A percentile compares a stretch with the other conserved stretches of the same genome.
These are phyloP conservation scores for Ogataea sp. DNA, from an alignment of 805 yeast species.

Conservation along the genomic window DNA sequence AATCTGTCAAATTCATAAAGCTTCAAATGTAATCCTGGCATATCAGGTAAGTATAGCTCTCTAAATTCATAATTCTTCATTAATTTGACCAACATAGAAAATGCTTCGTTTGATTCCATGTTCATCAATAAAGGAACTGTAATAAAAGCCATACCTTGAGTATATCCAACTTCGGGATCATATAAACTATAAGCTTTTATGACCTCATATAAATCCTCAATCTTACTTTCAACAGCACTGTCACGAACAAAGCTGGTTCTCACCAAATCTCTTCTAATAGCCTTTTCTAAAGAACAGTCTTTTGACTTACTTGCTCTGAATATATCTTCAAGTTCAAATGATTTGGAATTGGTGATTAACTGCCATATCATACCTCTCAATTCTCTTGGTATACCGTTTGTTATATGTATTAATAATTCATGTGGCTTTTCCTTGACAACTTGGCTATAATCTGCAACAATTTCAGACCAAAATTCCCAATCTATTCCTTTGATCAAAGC, in stretches of 20 bases:
- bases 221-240: conserved; percentile 44
- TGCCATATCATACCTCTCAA: conserved; percentile 93
- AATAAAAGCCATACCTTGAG: conserved; percentile 96
- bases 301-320: conserved; percentile 40
- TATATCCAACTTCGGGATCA: conserved; percentile 93
- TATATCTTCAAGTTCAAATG: conserved; percentile 50
- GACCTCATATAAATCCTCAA: conserved; percentile 60
- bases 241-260: conserved; percentile 76
- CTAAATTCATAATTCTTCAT: conserved; percentile 85
- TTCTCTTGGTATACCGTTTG: conserved; percentile 76
- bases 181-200: conserved; percentile 77
- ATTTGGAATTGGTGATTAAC: conserved; percentile 71
- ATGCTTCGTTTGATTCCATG: conserved; percentile 77
- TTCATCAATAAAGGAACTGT: conserved; percentile 78
- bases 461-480: conserved; percentile 85
- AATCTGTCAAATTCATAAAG: conserved; percentile 88
- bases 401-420: conserved; percentile 51
- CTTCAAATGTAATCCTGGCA: conserved; percentile 85
- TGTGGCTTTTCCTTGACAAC: conserved; percentile 58
- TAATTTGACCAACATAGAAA: conserved; percentile 67
- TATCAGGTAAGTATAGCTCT: conserved; percentile 72
- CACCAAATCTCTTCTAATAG: conserved; percentile 73
- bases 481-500: conserved; percentile 37
- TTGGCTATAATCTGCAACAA: conserved; percentile 67
- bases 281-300: conserved; percentile 58